Conservation (phyloP, 2,329 filamentous ascomycete species). For the Penicillium sp. region DNA sequence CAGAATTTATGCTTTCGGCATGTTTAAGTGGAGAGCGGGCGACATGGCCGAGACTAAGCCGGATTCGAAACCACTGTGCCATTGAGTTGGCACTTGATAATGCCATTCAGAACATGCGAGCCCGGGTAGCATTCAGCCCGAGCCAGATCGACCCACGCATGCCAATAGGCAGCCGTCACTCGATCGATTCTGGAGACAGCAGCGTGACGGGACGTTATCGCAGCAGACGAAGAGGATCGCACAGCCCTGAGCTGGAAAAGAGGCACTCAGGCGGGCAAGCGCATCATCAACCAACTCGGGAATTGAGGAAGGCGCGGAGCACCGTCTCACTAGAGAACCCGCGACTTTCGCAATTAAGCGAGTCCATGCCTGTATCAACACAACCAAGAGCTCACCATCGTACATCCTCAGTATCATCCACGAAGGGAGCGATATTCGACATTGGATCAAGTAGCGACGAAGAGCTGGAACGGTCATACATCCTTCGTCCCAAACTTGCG, state of each 20-base stretch:
- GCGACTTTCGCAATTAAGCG: constrained; percentile 6
- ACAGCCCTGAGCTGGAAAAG: constrained; percentile 32
- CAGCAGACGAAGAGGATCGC: constrained; percentile 31
- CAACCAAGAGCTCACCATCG: constrained; percentile 14
- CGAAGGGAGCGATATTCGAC: constrained; percentile 12
- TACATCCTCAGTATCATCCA: constrained; percentile 21
- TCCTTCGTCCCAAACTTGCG: neutral
- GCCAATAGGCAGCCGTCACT: constrained; percentile 16
- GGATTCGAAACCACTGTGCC: constrained; percentile 81
- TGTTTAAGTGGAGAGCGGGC: constrained; percentile 77
- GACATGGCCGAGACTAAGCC: constrained; percentile 86
- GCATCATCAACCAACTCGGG: constrained; percentile 1
- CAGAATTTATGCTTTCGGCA: constrained; percentile 80
- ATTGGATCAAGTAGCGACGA: constrained; percentile 23
- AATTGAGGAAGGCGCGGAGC: constrained; percentile 23
- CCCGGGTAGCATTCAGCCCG: constrained; percentile 37
- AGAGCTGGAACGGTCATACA: constrained; percentile 9
- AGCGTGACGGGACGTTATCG: constrained; percentile 22
- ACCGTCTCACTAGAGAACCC: constrained; percentile 23
- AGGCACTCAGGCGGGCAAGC: constrained; percentile 15
- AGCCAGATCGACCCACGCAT: constrained; percentile 24
- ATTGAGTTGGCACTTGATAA: constrained; percentile 74
- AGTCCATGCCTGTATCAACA: constrained; percentile 6
- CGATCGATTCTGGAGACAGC: constrained; percentile 25
- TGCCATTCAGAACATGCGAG: constrained; percentile 43